Conservation (phyloP, 1,284 basidiomycete genomes). For the Cryptococcus depauperatus region DNA sequence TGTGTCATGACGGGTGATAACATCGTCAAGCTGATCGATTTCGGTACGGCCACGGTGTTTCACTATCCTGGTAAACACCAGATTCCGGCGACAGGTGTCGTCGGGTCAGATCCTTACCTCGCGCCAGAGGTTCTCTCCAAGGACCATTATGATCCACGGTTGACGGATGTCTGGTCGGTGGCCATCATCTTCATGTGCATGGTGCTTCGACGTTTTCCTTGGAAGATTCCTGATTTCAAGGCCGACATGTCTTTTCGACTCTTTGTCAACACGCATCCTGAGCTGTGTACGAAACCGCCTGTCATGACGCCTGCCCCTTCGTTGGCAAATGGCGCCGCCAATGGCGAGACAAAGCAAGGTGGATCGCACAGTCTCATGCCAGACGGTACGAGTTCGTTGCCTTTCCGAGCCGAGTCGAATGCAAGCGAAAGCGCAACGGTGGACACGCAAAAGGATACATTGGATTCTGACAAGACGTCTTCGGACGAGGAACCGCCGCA, state of each 20-base stretch:
- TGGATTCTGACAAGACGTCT: conserved; percentile 12
- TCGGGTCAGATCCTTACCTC: conserved; percentile 96
- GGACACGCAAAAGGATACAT: conserved; percentile 7
- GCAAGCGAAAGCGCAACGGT: conserved; percentile 23
- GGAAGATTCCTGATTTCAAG: conserved; percentile 96
- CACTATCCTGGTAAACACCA: conserved; percentile 89
- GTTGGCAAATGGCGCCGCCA: conserved; percentile 26
- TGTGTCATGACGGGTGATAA: conserved; percentile 95
- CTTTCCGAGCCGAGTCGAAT: conserved; percentile 33
- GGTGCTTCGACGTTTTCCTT: conserved; percentile 96
- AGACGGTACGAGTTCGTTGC: conserved; percentile 36
- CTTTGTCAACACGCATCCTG: conserved; percentile 86
- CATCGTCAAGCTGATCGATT: conserved; percentile 98
- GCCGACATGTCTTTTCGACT: conserved; percentile 83
- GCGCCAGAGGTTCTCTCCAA: conserved; percentile 86
- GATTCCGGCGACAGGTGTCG: conserved; percentile 76
- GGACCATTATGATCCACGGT: conserved; percentile 84
- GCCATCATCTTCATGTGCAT: conserved; percentile 99
- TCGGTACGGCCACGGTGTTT: conserved; percentile 98
- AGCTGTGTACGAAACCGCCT: conserved; percentile 54
- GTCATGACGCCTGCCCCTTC: conserved; percentile 38
- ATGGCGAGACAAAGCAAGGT: conserved; percentile 18
- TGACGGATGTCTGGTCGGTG: conserved; percentile 97
- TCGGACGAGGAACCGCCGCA: conserved; percentile 17
- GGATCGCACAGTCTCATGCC: conserved; percentile 25